A percentile compares a stretch with the other conserved stretches of the same genome.
These are phyloP conservation scores for Globisporangium solare DNA, from an alignment of 352 stramenopile species.

Conservation along the genomic window DNA sequence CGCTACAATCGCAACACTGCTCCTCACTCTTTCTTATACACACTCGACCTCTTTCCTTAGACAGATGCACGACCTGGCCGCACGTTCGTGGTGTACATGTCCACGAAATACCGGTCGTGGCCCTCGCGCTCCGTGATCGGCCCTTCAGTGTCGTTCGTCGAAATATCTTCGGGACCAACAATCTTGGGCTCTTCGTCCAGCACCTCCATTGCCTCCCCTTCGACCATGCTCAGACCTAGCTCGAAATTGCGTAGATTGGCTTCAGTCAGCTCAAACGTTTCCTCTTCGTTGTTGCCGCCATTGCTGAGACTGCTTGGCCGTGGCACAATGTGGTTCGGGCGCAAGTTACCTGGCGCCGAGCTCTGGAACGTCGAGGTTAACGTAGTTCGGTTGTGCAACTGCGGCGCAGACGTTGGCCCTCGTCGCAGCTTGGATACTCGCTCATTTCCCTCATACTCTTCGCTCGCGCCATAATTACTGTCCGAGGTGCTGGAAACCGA, in stretches of 20 bases:
- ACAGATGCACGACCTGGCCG: constrained; percentile 6
- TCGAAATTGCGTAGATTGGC: constrained; percentile 14
- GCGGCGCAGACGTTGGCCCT: neutral
- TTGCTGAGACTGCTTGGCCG: neutral
- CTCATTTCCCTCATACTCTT: constrained; percentile 15
- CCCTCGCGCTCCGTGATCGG: neutral
- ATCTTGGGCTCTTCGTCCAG: constrained; percentile 5
- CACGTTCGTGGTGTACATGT: neutral
- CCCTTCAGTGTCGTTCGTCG: neutral
- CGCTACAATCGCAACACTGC: too few species aligned
- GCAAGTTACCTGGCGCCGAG: neutral
- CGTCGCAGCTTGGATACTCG: constrained; percentile 3
- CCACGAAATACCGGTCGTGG: neutral
- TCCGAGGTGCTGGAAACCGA: constrained; percentile 6
- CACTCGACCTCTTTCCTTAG: neutral
- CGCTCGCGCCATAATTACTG: constrained; percentile 7
- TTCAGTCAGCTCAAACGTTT: constrained; percentile 12
- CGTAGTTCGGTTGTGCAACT: neutral
- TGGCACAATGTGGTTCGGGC: too few species aligned
- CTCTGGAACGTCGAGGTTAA: constrained; percentile 13
- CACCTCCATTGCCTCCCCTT: neutral
- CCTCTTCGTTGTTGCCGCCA: constrained; percentile 7
- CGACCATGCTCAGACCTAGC: constrained; percentile 5
- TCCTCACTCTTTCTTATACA: too few species aligned
- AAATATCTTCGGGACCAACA: constrained; percentile 1